A percentile compares a stretch with the other conserved stretches of the same genome.
These are phyloP conservation scores for Graphilbum sp. DNA, from an alignment of 2,329 filamentous ascomycete species.

Conservation along the genomic window DNA sequence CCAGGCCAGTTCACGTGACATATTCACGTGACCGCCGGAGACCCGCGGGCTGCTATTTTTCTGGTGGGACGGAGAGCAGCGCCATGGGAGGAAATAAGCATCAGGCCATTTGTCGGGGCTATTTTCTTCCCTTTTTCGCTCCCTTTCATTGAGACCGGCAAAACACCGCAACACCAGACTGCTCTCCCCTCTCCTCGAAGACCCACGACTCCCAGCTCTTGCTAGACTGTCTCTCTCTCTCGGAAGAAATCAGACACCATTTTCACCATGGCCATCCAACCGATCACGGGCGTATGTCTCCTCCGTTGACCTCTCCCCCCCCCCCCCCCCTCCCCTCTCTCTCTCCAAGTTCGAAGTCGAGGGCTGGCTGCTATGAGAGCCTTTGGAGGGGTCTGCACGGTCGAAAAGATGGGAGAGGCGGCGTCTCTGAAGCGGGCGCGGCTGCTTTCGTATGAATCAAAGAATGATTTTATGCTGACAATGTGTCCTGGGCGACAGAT, in stretches of 20 bases:
- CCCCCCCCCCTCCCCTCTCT: too few species aligned
- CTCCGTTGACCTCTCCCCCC: background rate
- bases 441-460: too few species aligned
- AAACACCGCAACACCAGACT: too few species aligned
- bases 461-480: too few species aligned
- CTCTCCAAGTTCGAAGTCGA: too few species aligned
- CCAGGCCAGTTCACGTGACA: background rate
- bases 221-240: too few species aligned
- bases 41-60: slow-evolving; percentile 2
- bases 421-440: too few species aligned
- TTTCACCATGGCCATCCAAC: slow-evolving; percentile 23
- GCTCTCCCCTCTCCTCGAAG: too few species aligned
- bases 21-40: slow-evolving; percentile 7
- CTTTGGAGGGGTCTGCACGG: too few species aligned
- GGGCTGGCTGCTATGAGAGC: too few species aligned
- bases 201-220: too few species aligned
- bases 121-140: slow-evolving; percentile 7
- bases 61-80: slow-evolving; percentile 1
- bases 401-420: background rate
- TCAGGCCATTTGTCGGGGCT: slow-evolving; percentile 11
- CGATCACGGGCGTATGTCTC: slow-evolving; percentile 42
- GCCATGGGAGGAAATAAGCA: slow-evolving; percentile 10
- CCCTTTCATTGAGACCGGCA: background rate
- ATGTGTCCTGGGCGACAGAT: slow-evolving; percentile 25
- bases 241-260: slow-evolving; percentile 22